phyloP scores from a whole-genome alignment of 1,284 basidiomycete genomes.

The Malassezia pachydermatis region DNA sequence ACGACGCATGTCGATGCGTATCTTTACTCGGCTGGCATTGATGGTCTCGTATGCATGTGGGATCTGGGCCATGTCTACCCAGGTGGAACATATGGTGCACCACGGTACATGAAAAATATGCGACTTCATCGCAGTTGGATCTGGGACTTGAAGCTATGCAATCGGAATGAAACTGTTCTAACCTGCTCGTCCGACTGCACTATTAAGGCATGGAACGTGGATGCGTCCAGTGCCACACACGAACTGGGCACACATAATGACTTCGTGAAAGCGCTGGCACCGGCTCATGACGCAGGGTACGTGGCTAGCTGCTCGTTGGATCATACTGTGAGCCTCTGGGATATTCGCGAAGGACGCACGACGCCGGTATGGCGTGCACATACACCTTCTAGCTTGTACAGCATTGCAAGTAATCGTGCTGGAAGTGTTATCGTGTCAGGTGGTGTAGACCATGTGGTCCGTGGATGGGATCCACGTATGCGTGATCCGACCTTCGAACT shows the following conservation, averaged over 20 bases:
- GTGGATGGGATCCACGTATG: constrained; percentile 79
- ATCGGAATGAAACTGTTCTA: constrained; percentile 83
- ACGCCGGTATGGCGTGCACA: constrained; percentile 24
- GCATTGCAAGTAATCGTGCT: constrained; percentile 54
- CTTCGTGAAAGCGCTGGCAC: constrained; percentile 67
- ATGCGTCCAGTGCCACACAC: constrained; percentile 55
- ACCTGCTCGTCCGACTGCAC: constrained; percentile 94
- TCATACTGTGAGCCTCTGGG: constrained; percentile 82
- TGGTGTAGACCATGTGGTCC: constrained; percentile 76
- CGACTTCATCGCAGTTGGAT: constrained; percentile 70
- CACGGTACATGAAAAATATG: constrained; percentile 32
- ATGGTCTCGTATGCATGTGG: constrained; percentile 84
- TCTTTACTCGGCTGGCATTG: constrained; percentile 80
- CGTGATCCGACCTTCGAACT: constrained; percentile 33
- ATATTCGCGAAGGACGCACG: constrained; percentile 34
- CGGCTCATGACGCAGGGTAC: constrained; percentile 29
- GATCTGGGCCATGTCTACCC: constrained; percentile 59
- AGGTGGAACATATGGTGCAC: too few species aligned
- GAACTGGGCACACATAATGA: constrained; percentile 79
- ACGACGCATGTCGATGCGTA: not conserved
- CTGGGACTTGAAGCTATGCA: constrained; percentile 85
- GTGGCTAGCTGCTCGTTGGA: constrained; percentile 89
- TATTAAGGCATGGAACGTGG: constrained; percentile 81
- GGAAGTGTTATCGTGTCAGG: constrained; percentile 77
- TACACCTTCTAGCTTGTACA: constrained; percentile 40